Percentiles rank a stretch among this genome's conserved stretches.
phyloP scores from a whole-genome alignment of 2,329 filamentous ascomycete genomes.

The Penicillium sp. region DNA sequence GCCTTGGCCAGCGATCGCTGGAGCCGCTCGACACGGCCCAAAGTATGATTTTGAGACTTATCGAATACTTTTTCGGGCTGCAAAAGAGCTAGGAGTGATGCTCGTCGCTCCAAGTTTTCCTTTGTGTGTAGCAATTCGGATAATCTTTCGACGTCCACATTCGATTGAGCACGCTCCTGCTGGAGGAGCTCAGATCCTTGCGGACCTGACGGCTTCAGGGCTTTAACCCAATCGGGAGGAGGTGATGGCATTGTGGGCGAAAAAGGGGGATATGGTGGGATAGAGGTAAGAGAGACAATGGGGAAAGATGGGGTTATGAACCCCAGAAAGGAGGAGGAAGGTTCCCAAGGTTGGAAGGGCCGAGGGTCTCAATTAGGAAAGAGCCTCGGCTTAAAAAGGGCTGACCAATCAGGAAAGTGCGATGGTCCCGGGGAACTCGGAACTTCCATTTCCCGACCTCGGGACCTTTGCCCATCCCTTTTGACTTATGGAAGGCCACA shows the following conservation, averaged over 20 bases:
- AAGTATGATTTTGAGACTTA: constrained; percentile 74
- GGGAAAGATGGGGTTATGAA: constrained; percentile 13
- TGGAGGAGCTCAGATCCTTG: constrained; percentile 67
- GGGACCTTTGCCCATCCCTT: not conserved
- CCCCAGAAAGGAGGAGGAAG: constrained; percentile 15
- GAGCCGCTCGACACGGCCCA: constrained; percentile 66
- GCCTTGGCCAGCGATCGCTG: constrained; percentile 66
- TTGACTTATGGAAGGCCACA: not conserved
- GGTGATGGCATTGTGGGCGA: constrained; percentile 34
- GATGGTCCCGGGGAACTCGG: not conserved
- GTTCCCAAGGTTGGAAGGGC: constrained; percentile 1
- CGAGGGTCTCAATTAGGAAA: constrained; percentile 24
- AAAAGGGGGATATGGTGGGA: not conserved
- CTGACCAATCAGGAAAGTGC: constrained; percentile 8
- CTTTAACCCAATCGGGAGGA: constrained; percentile 64
- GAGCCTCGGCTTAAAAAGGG: constrained; percentile 18
- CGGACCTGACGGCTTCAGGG: constrained; percentile 62
- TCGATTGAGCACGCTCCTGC: constrained; percentile 66
- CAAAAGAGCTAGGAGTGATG: constrained; percentile 62
- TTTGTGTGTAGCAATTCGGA: constrained; percentile 68
- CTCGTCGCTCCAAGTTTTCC: constrained; percentile 59
- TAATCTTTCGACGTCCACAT: constrained; percentile 64
- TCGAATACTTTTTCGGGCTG: constrained; percentile 68
- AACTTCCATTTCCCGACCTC: not conserved
- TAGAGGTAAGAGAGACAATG: not conserved